Evolutionary conservation across 768 basidiomycete genomes (phyloP).

Genomic region (Trametes maxima): DNA sequence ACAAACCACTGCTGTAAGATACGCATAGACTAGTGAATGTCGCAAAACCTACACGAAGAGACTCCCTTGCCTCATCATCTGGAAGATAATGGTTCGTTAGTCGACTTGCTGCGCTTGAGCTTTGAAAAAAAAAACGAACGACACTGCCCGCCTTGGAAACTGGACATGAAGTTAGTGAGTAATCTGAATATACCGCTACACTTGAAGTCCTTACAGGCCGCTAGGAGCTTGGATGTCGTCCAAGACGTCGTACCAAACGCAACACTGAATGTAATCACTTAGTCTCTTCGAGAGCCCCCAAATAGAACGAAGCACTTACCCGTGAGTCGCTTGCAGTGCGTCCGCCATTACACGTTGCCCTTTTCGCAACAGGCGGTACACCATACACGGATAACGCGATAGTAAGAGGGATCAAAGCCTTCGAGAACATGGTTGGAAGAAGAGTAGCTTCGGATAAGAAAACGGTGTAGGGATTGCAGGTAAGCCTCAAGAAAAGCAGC

Average conservation of each 20-base stretch:
- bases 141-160: constrained; percentile 38
- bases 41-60: background rate
- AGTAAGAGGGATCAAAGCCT: too few relatives aligned
- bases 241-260: constrained; percentile 36
- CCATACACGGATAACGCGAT: too few relatives aligned
- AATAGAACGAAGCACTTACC: background rate
- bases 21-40: background rate
- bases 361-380: too few relatives aligned
- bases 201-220: constrained; percentile 9
- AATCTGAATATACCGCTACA: background rate
- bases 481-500: too few relatives aligned
- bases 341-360: background rate
- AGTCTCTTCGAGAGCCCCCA: background rate
- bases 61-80: background rate
- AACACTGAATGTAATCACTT: background rate
- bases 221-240: constrained; percentile 35
- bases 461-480: too few relatives aligned
- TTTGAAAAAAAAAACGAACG: constrained; percentile 16
- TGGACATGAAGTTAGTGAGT: background rate
- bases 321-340: constrained; percentile 10
- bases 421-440: too few relatives aligned
- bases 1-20: too few relatives aligned
- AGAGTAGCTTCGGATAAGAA: too few relatives aligned
- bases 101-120: too few relatives aligned
- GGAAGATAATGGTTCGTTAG: background rate